Percentiles rank a stretch among this genome's conserved stretches.
Evolutionary conservation across 495 filamentous ascomycete genomes (phyloP).

Genomic region (Polyplosphaeria fusca): DNA sequence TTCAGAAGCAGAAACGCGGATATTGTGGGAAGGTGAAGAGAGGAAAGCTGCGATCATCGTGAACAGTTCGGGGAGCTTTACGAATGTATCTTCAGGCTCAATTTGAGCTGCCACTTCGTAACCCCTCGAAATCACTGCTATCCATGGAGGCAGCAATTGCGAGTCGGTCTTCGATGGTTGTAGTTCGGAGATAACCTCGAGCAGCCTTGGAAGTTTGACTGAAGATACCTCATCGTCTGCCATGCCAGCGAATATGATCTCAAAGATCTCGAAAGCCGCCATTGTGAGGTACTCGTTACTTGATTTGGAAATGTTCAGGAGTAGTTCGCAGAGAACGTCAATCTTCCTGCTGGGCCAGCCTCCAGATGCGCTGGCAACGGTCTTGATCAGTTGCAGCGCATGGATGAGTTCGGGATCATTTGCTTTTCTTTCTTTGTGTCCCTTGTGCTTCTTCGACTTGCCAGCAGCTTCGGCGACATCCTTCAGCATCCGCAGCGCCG

Average conservation of each 20-base stretch:
- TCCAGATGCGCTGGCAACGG: conserved; percentile 75
- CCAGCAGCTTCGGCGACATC: conserved; percentile 62
- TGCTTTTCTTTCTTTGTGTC: conserved; percentile 48
- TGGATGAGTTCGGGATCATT: conserved; percentile 85
- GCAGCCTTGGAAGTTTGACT: conserved; percentile 78
- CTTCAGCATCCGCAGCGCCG: conserved; percentile 70
- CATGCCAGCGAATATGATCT: conserved; percentile 90
- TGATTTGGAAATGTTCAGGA: conserved; percentile 81
- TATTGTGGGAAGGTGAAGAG: conserved; percentile 81
- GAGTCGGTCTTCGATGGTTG: conserved; percentile 88
- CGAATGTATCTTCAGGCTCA: conserved; percentile 79
- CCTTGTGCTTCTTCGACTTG: conserved; percentile 63
- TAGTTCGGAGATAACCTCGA: conserved; percentile 84
- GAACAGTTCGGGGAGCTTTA: conserved; percentile 79
- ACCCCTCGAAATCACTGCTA: conserved; percentile 87
- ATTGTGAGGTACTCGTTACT: conserved; percentile 93
- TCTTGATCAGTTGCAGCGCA: conserved; percentile 84
- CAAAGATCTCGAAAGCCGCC: conserved; percentile 94
- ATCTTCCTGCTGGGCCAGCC: conserved; percentile 98
- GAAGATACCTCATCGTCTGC: conserved; percentile 73
- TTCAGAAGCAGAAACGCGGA: conserved; percentile 88
- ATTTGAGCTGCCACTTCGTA: conserved; percentile 92
- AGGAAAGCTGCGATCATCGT: conserved; percentile 72
- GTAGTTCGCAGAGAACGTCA: conserved; percentile 79
- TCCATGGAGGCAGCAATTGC: conserved; percentile 90